phyloP scores from a whole-genome alignment of 176 grass and related monocot species.

The Tillandsia fasciculata region DNA sequence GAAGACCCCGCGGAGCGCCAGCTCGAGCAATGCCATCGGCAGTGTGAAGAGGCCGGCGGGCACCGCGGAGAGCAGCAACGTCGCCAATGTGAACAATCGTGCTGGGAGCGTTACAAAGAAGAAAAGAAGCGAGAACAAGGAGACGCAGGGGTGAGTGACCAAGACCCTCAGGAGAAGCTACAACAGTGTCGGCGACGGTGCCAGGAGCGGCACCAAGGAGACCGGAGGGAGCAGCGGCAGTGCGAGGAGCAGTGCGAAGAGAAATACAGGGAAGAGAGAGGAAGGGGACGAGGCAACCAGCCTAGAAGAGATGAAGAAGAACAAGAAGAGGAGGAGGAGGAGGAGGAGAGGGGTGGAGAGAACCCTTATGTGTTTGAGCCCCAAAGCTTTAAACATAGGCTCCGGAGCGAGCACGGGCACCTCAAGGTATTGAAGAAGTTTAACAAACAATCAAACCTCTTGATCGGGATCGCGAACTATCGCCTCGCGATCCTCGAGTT shows the following conservation, averaged over 20 bases:
- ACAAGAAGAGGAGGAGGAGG: background rate
- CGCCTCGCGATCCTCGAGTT: background rate
- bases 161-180: background rate
- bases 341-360: background rate
- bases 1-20: constrained; percentile 18
- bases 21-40: constrained; percentile 8
- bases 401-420: background rate
- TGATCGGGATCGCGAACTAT: background rate
- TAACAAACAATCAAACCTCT: background rate
- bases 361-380: background rate
- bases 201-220: background rate
- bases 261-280: background rate
- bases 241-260: background rate
- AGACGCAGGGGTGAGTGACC: background rate
- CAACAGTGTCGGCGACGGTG: background rate
- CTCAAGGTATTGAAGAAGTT: background rate
- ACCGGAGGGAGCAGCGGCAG: background rate
- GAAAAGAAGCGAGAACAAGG: background rate
- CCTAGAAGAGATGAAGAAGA: background rate
- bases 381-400: background rate
- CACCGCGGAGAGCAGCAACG: background rate
- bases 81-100: constrained; percentile 2
- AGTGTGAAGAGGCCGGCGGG: constrained; percentile 4
- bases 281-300: background rate
- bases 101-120: constrained; percentile 4